Conservation (phyloP, 768 basidiomycete species). For the Leccinum arenicola region DNA sequence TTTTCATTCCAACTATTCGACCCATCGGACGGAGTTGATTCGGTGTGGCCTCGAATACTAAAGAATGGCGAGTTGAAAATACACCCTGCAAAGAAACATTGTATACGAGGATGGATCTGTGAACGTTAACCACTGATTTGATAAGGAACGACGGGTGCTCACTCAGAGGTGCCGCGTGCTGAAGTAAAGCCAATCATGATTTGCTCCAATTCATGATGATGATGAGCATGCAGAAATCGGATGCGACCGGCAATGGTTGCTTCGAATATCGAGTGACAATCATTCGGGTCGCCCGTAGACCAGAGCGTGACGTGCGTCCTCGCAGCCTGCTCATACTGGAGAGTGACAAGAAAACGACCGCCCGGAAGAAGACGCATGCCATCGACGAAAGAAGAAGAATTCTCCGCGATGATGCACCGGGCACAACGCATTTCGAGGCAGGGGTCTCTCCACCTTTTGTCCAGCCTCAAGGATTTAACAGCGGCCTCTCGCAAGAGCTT, state of each 20-base stretch:
- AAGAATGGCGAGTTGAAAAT: not conserved
- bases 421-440: slow-evolving; percentile 35
- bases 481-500: slow-evolving; percentile 40
- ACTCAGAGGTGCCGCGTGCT: slow-evolving; percentile 17
- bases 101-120: slow-evolving; percentile 26
- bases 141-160: not conserved
- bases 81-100: slow-evolving; percentile 14
- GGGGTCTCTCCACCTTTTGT: slow-evolving; percentile 47
- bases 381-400: slow-evolving; percentile 38
- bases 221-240: slow-evolving; percentile 35
- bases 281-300: slow-evolving; percentile 34
- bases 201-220: slow-evolving; percentile 17
- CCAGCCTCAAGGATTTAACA: slow-evolving; percentile 45
- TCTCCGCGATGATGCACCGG: slow-evolving; percentile 33
- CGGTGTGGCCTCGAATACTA: slow-evolving; percentile 19
- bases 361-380: slow-evolving; percentile 47
- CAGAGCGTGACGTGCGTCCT: slow-evolving; percentile 44
- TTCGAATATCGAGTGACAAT: slow-evolving; percentile 26
- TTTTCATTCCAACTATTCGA: slow-evolving; percentile 19
- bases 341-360: slow-evolving; percentile 47
- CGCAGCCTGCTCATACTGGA: slow-evolving; percentile 34
- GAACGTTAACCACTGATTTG: not conserved
- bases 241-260: slow-evolving; percentile 30
- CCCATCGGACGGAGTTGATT: slow-evolving; percentile 15
- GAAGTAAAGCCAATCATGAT: slow-evolving; percentile 22